Evolutionary conservation across 192 early-diverging fungal species (phyloP), one percentile per base, ranked within the genome.

Genomic region (Ramicandelaber brevisporus): DNA sequence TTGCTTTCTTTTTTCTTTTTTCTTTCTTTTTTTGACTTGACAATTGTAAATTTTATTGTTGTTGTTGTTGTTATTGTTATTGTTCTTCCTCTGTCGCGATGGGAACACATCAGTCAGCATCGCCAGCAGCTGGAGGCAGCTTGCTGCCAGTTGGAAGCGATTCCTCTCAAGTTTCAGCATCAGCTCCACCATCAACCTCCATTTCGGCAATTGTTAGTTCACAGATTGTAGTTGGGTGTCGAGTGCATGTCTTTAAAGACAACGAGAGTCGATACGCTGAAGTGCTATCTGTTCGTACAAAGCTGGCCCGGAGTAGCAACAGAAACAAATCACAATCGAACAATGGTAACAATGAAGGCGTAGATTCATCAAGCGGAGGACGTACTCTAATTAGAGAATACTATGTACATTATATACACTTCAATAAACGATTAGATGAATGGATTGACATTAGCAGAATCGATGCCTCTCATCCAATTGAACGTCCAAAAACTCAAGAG

Each of bases 351-450:
- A 26, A 20, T 21, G 26, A n/a, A n/a, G n/a, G n/a, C n/a, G n/a
- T n/a, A n/a, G n/a, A n/a, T 14, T 12, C 34, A 33, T 20, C 37
- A 48, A n/a, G 44, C 43, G 10, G 34, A 30, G 8, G 29, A 51
- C 1, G 48, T 47, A 16, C 53, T 59, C 20, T 67, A 85, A 57
- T 90, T 79, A n/a, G n/a, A n/a, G n/a, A n/a, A n/a, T n/a, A n/a
- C 41, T 97, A 97, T 48, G 84, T 97, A 9, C 92, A 97, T 47
- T 90, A 87, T 40, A 66, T 87, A 3, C 73, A 81, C 31, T 95
- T 80, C 57, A 98, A 98, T 65, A 98, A 98, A 48, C 80, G 93
- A 11, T 56, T 98, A 29, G 93, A 98, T 57, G 87, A 92, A 46
- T 95, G 88, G 93, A 78, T 98, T 1, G 16, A 48, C 0, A 48